Conservation (phyloP, 2,329 filamentous ascomycete genomes). For the Aureobasidium sp. region DNA sequence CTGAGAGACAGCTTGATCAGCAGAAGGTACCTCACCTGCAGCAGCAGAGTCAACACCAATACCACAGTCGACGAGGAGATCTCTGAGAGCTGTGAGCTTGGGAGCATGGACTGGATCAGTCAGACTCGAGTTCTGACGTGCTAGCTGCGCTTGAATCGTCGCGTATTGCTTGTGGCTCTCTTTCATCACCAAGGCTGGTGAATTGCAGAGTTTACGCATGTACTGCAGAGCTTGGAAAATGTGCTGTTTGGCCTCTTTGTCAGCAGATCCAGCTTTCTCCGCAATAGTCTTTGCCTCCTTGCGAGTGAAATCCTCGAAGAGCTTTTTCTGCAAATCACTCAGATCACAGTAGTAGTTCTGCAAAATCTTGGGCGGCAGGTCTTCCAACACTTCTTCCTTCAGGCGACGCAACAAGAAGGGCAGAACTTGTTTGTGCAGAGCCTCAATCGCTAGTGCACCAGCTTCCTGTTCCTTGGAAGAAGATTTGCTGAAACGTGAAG, state of each 20-base stretch:
- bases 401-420: conserved; percentile 92
- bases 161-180: conserved; percentile 86
- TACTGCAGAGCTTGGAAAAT: conserved; percentile 99
- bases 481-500: conserved; percentile 90
- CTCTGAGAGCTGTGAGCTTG: conserved; percentile 82
- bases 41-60: conserved; percentile 63
- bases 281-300: conserved; percentile 85
- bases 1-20: conserved; percentile 78
- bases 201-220: conserved; percentile 99
- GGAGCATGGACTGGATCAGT: conserved; percentile 84
- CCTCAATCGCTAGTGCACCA: conserved; percentile 90
- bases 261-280: conserved; percentile 72
- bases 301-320: conserved; percentile 95
- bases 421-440: conserved; percentile 95
- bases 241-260: conserved; percentile 93
- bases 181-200: conserved; percentile 91
- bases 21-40: conserved; percentile 48
- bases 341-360: conserved; percentile 99
- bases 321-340: conserved; percentile 85
- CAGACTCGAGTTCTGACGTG: conserved; percentile 70
- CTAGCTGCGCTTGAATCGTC: conserved; percentile 73
- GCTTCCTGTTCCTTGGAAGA: conserved; percentile 98
- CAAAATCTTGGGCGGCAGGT: conserved; percentile 93
- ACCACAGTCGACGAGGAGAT: conserved; percentile 95
- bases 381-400: conserved; percentile 95